Evolutionary conservation across 2,329 filamentous ascomycete genomes (phyloP), one percentile per base, ranked within the genome.

Genomic region (Aspergillus ruber): DNA sequence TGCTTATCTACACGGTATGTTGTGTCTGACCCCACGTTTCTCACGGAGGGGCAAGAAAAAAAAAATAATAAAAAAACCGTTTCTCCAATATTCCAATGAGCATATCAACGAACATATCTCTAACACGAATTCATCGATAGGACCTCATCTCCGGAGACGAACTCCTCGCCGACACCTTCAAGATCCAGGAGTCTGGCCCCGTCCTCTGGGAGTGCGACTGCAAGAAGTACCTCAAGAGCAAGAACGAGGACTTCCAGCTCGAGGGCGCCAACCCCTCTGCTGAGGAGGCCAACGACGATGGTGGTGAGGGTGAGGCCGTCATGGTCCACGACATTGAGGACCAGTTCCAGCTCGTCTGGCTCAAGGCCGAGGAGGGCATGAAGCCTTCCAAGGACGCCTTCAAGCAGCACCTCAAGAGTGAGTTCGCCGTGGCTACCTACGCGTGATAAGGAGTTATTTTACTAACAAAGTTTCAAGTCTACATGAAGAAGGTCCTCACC

Each of bases 141-240:
- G 93, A 98, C 71, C 75, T 93, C 63, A 71, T 96, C 74, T 87
- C 82, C 73, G 88, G 77, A 58, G 91, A 96, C 77, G 93, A 98
- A 85, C 81, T 98, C 72, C 84, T 97, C 83, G 94, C 93, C 66
- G 91, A 97, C 77, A 93, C 87, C 61, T 96, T 85, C 78, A 79
- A 90, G 61, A 73, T 94, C 68, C 89, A 88, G 77, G 78, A 86
- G 71, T 69, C 91, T 17, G 87, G 17, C 9, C 83, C 82, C 59
- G 77, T 87, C 60, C 83, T 86, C 63, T 97, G 87, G 77, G 91
- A 97, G 79, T 85, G 85, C 68, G 86, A 98, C 76, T 95, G 90
- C 76, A 78, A 80, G 69, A 95, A 91, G 83, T 90, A 96, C 75
- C 83, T 81, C 51, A 78, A 90, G 72, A 89, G 83, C 56, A 81